Percentiles rank a stretch among this genome's conserved stretches.
These are phyloP conservation scores for Suillus placidus DNA, from an alignment of 768 basidiomycete species.

Conservation along the genomic window DNA sequence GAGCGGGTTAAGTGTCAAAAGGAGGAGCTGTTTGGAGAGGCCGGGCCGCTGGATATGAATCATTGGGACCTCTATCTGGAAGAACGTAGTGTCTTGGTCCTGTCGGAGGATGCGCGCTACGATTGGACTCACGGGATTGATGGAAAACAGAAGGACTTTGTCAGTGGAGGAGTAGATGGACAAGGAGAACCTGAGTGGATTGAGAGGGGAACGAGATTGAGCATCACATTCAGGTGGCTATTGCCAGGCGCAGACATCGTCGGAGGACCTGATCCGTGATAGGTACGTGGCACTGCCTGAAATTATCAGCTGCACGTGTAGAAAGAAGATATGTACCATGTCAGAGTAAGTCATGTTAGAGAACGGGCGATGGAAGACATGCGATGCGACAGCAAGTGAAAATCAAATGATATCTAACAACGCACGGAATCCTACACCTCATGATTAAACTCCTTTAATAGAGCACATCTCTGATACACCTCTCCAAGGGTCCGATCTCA, in stretches of 20 bases:
- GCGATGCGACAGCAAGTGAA: conserved; percentile 15
- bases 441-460: conserved; percentile 13
- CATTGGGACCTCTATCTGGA: conserved; percentile 67
- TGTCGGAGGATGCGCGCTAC: conserved; percentile 83
- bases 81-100: conserved; percentile 71
- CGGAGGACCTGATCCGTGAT: conserved; percentile 38
- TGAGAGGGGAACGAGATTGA: conserved; percentile 61
- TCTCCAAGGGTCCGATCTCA: conserved; percentile 24
- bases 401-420: conserved; percentile 35
- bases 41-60: conserved; percentile 9
- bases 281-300: background rate
- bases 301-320: conserved; percentile 6
- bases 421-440: conserved; percentile 26
- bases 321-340: background rate
- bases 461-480: conserved; percentile 7
- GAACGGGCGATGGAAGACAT: conserved; percentile 2
- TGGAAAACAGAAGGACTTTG: conserved; percentile 58
- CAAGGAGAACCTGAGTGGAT: conserved; percentile 40
- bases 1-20: conserved; percentile 29
- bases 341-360: background rate
- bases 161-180: conserved; percentile 35
- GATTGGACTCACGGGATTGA: conserved; percentile 89
- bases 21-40: conserved; percentile 7
- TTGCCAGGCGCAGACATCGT: conserved; percentile 83
- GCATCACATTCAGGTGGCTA: conserved; percentile 87